Evolutionary conservation across 2,329 filamentous ascomycete species (phyloP).

Genomic region (Trichoderma arundinaceum): DNA sequence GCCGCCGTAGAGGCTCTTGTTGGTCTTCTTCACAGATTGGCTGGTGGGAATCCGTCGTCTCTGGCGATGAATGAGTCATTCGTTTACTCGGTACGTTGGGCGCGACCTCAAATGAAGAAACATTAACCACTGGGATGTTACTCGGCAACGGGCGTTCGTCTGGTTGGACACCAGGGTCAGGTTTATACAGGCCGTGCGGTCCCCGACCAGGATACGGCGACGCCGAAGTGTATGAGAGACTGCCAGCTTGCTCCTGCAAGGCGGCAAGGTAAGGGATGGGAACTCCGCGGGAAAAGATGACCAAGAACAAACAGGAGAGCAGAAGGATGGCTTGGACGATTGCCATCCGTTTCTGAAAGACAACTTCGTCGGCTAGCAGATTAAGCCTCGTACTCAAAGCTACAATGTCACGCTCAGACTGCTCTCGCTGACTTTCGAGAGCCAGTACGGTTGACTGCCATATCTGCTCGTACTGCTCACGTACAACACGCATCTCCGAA

Average conservation of each 20-base stretch:
- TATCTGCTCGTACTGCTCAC: slow-evolving; percentile 90
- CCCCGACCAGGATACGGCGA: slow-evolving; percentile 33
- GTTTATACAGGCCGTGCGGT: slow-evolving; percentile 28
- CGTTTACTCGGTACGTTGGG: slow-evolving; percentile 17
- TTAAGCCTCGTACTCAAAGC: slow-evolving; percentile 82
- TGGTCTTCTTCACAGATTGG: neutral
- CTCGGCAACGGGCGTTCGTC: neutral
- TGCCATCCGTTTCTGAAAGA: slow-evolving; percentile 86
- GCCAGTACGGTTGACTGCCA: slow-evolving; percentile 96
- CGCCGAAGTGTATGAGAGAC: slow-evolving; percentile 36
- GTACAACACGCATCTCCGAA: slow-evolving; percentile 75
- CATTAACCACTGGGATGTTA: neutral
- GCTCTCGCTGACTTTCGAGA: slow-evolving; percentile 84
- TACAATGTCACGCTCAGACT: slow-evolving; percentile 80
- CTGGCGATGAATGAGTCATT: neutral
- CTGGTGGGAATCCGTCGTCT: slow-evolving; percentile 6
- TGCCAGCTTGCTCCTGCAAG: slow-evolving; percentile 39
- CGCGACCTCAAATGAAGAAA: slow-evolving; percentile 5
- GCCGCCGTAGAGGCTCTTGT: slow-evolving; percentile 37
- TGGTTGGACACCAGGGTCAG: neutral
- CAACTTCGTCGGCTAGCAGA: slow-evolving; percentile 89
- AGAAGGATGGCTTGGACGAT: slow-evolving; percentile 89
- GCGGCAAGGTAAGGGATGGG: slow-evolving; percentile 45
- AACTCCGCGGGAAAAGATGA: slow-evolving; percentile 74
- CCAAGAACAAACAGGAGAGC: slow-evolving; percentile 82